Evolutionary conservation across 306 rosid genomes (phyloP).

Genomic region (Crotalaria pallida): DNA sequence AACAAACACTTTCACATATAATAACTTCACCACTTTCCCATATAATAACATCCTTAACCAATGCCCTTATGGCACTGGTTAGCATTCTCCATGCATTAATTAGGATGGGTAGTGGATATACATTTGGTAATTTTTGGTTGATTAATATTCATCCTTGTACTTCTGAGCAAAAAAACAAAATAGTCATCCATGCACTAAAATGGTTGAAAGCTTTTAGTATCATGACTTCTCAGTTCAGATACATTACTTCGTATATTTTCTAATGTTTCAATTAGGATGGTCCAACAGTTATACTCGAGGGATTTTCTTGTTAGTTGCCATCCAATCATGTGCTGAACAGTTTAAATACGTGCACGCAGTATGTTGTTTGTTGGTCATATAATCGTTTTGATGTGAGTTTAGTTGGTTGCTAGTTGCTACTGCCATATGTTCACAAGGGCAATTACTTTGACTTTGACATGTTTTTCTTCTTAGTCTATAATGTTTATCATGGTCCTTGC

Average conservation of each 20-base stretch:
- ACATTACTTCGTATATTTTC: background rate
- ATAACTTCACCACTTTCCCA: no score
- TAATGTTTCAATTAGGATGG: background rate
- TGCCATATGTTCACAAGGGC: background rate
- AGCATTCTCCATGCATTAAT: background rate
- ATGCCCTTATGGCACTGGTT: no score
- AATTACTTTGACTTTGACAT: background rate
- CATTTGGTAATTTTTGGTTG: background rate
- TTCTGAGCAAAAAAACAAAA: no score
- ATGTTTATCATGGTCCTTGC: background rate
- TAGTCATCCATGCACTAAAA: background rate
- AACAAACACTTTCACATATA: no score
- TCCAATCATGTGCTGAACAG: background rate
- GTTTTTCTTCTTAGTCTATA: background rate
- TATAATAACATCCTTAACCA: no score
- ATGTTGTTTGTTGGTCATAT: background rate
- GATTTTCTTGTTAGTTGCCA: background rate
- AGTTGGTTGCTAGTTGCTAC: background rate
- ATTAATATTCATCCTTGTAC: background rate
- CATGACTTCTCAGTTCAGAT: background rate
- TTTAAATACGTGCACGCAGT: slow-evolving; percentile 4
- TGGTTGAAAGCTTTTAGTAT: slow-evolving; percentile 4
- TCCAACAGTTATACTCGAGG: background rate
- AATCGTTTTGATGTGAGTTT: background rate
- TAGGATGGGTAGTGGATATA: background rate